These are phyloP conservation scores for Fusarium sp. DNA, from an alignment of 2,329 filamentous ascomycete species.

Conservation along the genomic window DNA sequence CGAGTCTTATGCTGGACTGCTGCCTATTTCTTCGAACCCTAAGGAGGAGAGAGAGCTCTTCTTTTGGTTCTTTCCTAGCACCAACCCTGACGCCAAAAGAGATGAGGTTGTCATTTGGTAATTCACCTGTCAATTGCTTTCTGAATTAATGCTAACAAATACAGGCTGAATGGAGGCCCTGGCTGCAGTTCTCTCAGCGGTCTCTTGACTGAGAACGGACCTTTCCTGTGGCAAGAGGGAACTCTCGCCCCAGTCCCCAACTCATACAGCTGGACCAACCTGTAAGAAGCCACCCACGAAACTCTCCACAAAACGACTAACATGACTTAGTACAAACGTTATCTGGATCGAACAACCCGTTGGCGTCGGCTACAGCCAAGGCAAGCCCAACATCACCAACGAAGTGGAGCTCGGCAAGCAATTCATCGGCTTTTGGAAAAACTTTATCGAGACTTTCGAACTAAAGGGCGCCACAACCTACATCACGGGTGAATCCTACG, in stretches of 20 bases:
- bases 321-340: constrained; percentile 68
- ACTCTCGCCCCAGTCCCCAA: constrained; percentile 74
- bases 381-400: constrained; percentile 70
- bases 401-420: constrained; percentile 76
- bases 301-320: fast-evolving
- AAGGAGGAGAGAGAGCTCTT: constrained; percentile 66
- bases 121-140: background rate
- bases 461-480: constrained; percentile 76
- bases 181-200: constrained; percentile 43
- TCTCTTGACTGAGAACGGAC: constrained; percentile 80
- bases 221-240: constrained; percentile 77
- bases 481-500: constrained; percentile 78
- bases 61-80: constrained; percentile 75
- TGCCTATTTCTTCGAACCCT: constrained; percentile 64
- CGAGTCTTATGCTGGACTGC: constrained; percentile 71
- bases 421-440: constrained; percentile 82
- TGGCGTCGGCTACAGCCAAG: constrained; percentile 75
- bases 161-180: constrained; percentile 56
- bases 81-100: constrained; percentile 60
- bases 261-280: constrained; percentile 77
- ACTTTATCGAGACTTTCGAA: constrained; percentile 78
- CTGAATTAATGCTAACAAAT: constrained; percentile 42
- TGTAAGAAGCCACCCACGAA: constrained; percentile 53
- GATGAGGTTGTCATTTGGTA: constrained; percentile 70
- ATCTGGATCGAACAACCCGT: constrained; percentile 79